A percentile compares a stretch with the other conserved stretches of the same genome.
phyloP scores from a whole-genome alignment of 768 basidiomycete species.

The Auricularia cornea region DNA sequence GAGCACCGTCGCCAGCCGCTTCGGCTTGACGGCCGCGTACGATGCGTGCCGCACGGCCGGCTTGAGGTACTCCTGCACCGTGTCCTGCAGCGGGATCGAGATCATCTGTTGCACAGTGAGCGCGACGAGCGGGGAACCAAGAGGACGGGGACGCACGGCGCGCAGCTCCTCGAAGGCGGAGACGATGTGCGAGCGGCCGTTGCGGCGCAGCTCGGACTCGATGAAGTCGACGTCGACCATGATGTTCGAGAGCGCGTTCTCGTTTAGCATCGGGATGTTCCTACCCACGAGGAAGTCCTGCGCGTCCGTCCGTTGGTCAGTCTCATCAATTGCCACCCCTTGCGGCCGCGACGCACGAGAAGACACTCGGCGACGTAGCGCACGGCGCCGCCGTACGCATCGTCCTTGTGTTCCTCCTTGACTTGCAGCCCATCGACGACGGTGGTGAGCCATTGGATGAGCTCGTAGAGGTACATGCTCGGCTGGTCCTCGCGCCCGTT shows the following conservation, averaged over 20 bases:
- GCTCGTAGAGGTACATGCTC: conserved; percentile 90
- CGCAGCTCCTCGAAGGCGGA: conserved; percentile 74
- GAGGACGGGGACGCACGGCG: conserved; percentile 39
- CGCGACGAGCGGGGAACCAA: not conserved
- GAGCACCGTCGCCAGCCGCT: conserved; percentile 60
- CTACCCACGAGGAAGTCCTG: conserved; percentile 75
- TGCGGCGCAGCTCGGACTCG: conserved; percentile 73
- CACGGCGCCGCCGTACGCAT: conserved; percentile 84
- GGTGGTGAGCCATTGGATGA: conserved; percentile 93
- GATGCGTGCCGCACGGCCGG: conserved; percentile 59
- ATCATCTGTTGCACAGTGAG: conserved; percentile 21
- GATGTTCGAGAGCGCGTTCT: conserved; percentile 81
- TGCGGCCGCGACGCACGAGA: conserved; percentile 50
- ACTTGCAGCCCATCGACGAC: conserved; percentile 86
- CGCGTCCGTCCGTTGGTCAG: not conserved
- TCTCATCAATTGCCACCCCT: not conserved
- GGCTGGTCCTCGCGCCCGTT: conserved; percentile 60
- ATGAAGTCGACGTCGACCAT: conserved; percentile 81
- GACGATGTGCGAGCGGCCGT: conserved; percentile 61
- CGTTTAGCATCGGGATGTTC: conserved; percentile 73
- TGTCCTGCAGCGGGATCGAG: conserved; percentile 63
- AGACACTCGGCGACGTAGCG: conserved; percentile 79
- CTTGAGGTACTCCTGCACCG: conserved; percentile 72
- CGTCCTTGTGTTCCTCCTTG: conserved; percentile 78
- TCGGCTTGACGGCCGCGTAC: conserved; percentile 59